These are phyloP conservation scores for Talaromyces funiculosus DNA, from an alignment of 2,329 filamentous ascomycete species.

Conservation along the genomic window DNA sequence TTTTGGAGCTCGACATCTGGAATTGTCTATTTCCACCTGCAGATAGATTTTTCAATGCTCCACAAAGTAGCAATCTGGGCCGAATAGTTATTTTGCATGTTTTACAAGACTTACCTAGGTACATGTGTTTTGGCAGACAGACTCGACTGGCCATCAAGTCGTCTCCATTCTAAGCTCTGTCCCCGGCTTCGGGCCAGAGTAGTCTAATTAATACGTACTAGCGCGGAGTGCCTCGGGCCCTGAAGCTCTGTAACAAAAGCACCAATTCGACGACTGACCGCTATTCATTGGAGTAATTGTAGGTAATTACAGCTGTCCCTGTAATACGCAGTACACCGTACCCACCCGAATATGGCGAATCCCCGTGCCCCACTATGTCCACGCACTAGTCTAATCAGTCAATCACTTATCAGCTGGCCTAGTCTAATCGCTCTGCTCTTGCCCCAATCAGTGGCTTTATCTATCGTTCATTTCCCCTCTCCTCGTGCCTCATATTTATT, in stretches of 20 bases:
- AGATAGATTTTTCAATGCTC: not conserved
- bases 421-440: constrained; percentile 15
- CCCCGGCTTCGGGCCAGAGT: not conserved
- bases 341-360: constrained; percentile 10
- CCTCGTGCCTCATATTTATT: not conserved
- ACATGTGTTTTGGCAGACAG: not conserved
- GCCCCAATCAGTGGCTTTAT: constrained; percentile 9
- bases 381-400: constrained; percentile 7
- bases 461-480: constrained; percentile 17
- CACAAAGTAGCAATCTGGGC: not conserved
- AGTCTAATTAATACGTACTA: not conserved
- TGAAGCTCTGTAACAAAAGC: not conserved
- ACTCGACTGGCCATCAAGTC: not conserved
- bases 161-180: not conserved
- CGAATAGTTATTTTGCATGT: not conserved
- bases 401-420: constrained; percentile 12
- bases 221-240: not conserved
- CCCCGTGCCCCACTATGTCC: constrained; percentile 5
- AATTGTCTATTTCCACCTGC: not conserved
- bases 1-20: not conserved
- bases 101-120: not conserved
- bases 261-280: not conserved
- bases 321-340: not conserved
- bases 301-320: not conserved
- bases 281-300: not conserved